Base-by-base conservation (phyloP, 768 basidiomycete genomes). In the Gloeostereum incarnatum region DNA sequence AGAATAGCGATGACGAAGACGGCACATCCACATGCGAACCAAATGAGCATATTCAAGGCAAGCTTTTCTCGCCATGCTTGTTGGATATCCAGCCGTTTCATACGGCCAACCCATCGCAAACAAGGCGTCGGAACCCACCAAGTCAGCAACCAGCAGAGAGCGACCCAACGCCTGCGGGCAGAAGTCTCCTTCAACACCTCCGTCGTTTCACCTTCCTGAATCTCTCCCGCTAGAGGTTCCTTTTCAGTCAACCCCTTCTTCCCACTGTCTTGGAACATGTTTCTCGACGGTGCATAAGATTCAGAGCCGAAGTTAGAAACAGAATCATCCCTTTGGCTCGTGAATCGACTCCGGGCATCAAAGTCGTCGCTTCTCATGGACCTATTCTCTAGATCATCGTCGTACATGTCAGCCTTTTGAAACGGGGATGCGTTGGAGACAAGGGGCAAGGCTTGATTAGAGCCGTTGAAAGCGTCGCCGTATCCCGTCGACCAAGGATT, bases 11-110 rank as follows among this genome's bases (percentile, higher is more conserved):
- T 93, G 51, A 99, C 85, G 58, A 99, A 98, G 33, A 92, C 71
- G 1, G 90, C 81, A 49, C 77, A 78, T n/a, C 59, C 82, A 45
- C 92, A 97, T 21, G 87, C 66, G 52, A 96, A 78, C 94, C 93
- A 97, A 49, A 99, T 98, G 60, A 99, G 66, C 42, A 99, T 59
- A 58, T 98, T 97, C 52, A 97, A 73, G 3, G 90, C 88, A 1
- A 97, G 68, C 59, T 99, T 98, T 61, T 98, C 96, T 42, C 94
- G 68, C 96, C 96, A 99, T 1, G 96, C 96, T 58, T 97, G 91
- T 18, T 85, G 77, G 17, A 99, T 71, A 50, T 99, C 96, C 45
- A 82, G 57, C 5, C 94, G 82, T 63, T 97, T 96, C 92, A 97
- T 96, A 20, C 88, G 71, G 1, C 94, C 92, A 38, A 88, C 45